Percentiles rank a stretch among this genome's conserved stretches.
Evolutionary conservation across 2,329 filamentous ascomycete species (phyloP).

Genomic region (Aspergillus transmontanensis): DNA sequence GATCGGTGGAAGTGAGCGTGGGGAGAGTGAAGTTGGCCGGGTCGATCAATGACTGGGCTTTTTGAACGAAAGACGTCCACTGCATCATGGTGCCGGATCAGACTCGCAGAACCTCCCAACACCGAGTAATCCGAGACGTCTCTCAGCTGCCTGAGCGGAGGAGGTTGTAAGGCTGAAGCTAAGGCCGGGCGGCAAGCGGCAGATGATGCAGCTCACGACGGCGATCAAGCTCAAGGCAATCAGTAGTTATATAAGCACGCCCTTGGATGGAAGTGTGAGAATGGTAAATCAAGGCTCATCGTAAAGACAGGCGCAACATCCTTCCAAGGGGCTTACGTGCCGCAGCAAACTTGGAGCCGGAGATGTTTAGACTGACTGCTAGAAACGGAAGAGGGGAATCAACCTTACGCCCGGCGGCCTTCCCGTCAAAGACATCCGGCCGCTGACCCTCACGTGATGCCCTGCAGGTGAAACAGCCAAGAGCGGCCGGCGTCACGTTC

Average conservation of each 20-base stretch:
- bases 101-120: not conserved
- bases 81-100: conserved; percentile 55
- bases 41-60: conserved; percentile 93
- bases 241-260: conserved; percentile 25
- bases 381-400: not conserved
- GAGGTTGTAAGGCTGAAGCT: conserved; percentile 11
- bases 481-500: not conserved
- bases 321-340: conserved; percentile 6
- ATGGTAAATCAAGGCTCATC: conserved; percentile 27
- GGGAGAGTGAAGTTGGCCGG: conserved; percentile 77
- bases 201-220: not conserved
- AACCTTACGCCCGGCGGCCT: not conserved
- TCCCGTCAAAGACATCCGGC: not conserved
- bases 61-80: conserved; percentile 83
- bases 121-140: not conserved
- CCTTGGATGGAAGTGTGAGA: conserved; percentile 20
- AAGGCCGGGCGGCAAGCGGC: not conserved
- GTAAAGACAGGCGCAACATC: conserved; percentile 29
- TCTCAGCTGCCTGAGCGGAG: not conserved
- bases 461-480: not conserved
- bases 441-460: conserved; percentile 3
- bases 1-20: conserved; percentile 71
- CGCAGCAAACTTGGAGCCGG: not conserved
- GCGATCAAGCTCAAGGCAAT: conserved; percentile 16
- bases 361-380: not conserved